Evolutionary conservation across 2,329 filamentous ascomycete genomes (phyloP), one percentile per base, ranked within the genome.

Genomic region (Neurospora sp.): DNA sequence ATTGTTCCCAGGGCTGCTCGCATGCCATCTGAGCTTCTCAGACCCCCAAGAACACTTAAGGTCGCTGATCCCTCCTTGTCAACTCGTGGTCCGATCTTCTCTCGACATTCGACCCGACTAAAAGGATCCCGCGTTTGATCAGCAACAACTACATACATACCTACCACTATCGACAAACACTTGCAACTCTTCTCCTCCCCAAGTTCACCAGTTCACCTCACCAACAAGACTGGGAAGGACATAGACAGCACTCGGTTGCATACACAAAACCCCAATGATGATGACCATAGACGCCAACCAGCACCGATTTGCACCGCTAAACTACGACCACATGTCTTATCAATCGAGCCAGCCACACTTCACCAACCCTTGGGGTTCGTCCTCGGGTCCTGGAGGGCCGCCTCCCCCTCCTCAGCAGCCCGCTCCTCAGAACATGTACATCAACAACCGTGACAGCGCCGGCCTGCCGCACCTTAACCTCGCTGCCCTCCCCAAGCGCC

Each of bases 261-360:
- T 37, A 67, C 6, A 66, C 33, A 43, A 67, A 37, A 70, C 73
- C 77, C 75, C 83, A 88, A 97, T 97, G 93, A 96, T 93, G 83
- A 97, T 97, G 93, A 92, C 94, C 81, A 88, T 97, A 84, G 93
- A 97, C 83, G 89, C 89, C 78, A 92, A 93, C 81, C 93, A 95
- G 83, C 92, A 89, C 84, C 88, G 88, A 80, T 92, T 91, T 83
- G 92, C 87, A 78, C 87, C 86, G 79, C 82, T 97, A 83, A 89
- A 88, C 81, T 96, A 95, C 84, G 92, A 95, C 80, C 86, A 88
- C 80, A 89, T 93, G 85, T 89, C 91, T 79, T 80, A 82, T 75
- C 93, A 92, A 81, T 79, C 85, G 77, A 78, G 85, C 82, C 78
- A 82, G 52, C 88, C 91, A 74, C 91, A 96, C 74, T 97, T 97